Evolutionary conservation across 2,329 filamentous ascomycete genomes (phyloP), one percentile per base, ranked within the genome.

Genomic region (Penicillium concentricum): DNA sequence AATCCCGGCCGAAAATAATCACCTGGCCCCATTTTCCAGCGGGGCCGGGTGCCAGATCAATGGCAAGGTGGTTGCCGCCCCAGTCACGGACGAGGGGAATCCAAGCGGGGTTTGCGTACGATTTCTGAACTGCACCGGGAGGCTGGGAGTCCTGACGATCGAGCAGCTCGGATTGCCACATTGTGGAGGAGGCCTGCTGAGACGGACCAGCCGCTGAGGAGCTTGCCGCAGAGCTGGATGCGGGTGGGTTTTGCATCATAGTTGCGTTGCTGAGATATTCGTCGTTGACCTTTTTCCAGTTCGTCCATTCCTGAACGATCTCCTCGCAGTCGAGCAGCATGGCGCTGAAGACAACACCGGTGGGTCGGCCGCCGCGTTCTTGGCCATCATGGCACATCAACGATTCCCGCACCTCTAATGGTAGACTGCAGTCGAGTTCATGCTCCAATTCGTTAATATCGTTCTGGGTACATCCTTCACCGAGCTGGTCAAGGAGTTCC

Each of bases 321-420:
- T 99, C 94, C 75, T 99, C 94, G 71, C 94, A 97, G 74, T 99
- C 94, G 56, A 99, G 84, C 61, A 99, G 79, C 94, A 99, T 99
- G 72, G 86, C 89, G 58, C 92, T 85, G 68, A 99, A 97, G 59
- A 99, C 85, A 64, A 97, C 89, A 61, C 94, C 94, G 0, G 93
- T 97, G 0, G 94, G 94, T 56, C 83, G 83, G 61, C 94, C 94
- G 60, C 92, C 91, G 62, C 94, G 89, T 77, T 99, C 94, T 76
- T 99, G 94, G n/a, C 94, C 94, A 69, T 99, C 94, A 74, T 99
- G 94, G 51, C 91, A 75, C 79, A 90, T 87, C 67, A 97, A 79
- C 2, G 94, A 97, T 69, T 99, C 92, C 66, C 94, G 88, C 51
- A 99, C 87, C 69, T 99, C 94, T 75, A 93, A 87, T 16, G 94